A percentile compares a stretch with the other conserved stretches of the same genome.
phyloP scores from a whole-genome alignment of 2,329 filamentous ascomycete genomes.

The Elsinoe necatrix region DNA sequence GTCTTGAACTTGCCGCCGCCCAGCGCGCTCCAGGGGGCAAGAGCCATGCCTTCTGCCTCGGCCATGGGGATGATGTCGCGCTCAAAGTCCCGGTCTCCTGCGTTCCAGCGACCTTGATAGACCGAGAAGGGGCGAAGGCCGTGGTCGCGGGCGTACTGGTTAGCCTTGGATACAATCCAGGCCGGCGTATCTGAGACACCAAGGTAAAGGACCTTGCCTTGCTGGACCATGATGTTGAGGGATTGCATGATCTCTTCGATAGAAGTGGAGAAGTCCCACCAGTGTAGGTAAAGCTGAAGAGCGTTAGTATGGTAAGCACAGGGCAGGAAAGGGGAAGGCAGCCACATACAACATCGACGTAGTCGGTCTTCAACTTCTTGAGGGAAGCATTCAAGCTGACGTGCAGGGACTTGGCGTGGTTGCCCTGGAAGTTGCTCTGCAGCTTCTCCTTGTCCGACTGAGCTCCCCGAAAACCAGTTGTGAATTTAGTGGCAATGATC shows the following conservation, averaged over 20 bases:
- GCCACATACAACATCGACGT: slow-evolving; percentile 19
- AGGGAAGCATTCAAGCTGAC: slow-evolving; percentile 33
- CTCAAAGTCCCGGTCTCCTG: slow-evolving; percentile 33
- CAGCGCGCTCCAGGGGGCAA: slow-evolving; percentile 42
- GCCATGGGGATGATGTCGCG: slow-evolving; percentile 36
- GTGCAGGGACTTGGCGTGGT: slow-evolving; percentile 54
- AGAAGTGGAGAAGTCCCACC: slow-evolving; percentile 41
- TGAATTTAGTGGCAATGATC: slow-evolving; percentile 49
- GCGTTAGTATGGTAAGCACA: not conserved
- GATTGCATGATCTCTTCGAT: slow-evolving; percentile 33
- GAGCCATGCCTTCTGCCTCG: slow-evolving; percentile 32
- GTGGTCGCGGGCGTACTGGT: slow-evolving; percentile 31
- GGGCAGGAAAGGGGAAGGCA: slow-evolving; percentile 11
- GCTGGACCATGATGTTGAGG: slow-evolving; percentile 30
- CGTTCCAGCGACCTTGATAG: slow-evolving; percentile 34
- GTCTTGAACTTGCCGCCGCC: slow-evolving; percentile 46
- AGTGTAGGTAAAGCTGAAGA: slow-evolving; percentile 15
- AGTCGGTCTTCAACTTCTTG: slow-evolving; percentile 27
- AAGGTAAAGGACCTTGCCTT: slow-evolving; percentile 34
- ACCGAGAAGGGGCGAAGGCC: slow-evolving; percentile 32
- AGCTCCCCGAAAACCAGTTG: slow-evolving; percentile 25
- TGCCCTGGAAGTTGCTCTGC: slow-evolving; percentile 44
- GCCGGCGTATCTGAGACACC: slow-evolving; percentile 33
- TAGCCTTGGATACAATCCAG: slow-evolving; percentile 29
- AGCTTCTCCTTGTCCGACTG: slow-evolving; percentile 23